phyloP scores from a whole-genome alignment of 371 early-diverging fungal species.

The Lichtheimia ramosa region DNA sequence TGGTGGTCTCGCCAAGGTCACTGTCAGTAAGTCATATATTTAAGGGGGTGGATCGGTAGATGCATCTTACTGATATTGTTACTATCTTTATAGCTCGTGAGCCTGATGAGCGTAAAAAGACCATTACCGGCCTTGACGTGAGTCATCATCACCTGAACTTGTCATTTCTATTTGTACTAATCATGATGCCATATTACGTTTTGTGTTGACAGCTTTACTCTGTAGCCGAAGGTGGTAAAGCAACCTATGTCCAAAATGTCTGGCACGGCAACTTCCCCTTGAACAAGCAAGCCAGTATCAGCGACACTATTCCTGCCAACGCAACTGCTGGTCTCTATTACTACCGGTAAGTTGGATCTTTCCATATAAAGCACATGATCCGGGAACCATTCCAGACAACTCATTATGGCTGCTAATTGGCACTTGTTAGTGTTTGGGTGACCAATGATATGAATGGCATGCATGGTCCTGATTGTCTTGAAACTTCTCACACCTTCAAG shows the following conservation, averaged over 20 bases:
- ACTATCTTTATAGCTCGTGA: slow-evolving; percentile 6
- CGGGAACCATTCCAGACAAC: background rate
- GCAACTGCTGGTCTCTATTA: slow-evolving; percentile 45
- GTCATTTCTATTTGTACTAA: background rate
- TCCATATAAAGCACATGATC: slow-evolving; percentile 4
- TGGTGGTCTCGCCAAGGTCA: slow-evolving; percentile 35
- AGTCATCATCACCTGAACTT: slow-evolving; percentile 10
- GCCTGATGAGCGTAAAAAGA: slow-evolving; percentile 29
- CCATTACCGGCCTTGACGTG: slow-evolving; percentile 49
- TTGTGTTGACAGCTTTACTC: slow-evolving; percentile 34
- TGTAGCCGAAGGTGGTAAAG: slow-evolving; percentile 28
- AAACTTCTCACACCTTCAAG: slow-evolving; percentile 63
- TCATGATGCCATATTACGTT: background rate
- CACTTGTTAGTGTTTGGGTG: slow-evolving; percentile 41
- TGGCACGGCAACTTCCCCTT: slow-evolving; percentile 40
- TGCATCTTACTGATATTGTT: background rate
- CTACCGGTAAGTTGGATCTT: slow-evolving; percentile 38
- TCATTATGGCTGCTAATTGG: background rate
- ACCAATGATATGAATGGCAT: slow-evolving; percentile 41
- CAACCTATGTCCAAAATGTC: slow-evolving; percentile 45
- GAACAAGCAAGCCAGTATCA: slow-evolving; percentile 32
- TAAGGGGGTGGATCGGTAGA: no score
- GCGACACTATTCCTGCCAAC: slow-evolving; percentile 27
- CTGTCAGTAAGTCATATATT: slow-evolving; percentile 26
- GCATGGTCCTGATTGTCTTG: slow-evolving; percentile 48